Base-by-base conservation (phyloP, 2,329 filamentous ascomycete genomes). In the Bipolaris zeicola region DNA sequence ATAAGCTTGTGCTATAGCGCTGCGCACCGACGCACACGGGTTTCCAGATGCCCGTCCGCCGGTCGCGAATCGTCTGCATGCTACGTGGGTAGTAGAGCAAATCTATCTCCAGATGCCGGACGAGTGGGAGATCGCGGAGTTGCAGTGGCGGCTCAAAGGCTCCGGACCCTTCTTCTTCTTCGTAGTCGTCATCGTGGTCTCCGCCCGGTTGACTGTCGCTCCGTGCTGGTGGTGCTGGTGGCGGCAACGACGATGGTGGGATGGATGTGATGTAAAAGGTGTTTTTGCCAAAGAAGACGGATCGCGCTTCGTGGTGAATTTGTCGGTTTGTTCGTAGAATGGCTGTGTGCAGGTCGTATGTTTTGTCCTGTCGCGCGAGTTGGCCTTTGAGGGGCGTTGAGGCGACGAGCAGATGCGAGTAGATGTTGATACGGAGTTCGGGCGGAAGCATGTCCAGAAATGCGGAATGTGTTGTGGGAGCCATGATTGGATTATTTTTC, bases 201-300 rank as follows among this genome's bases (percentile, higher is more conserved):
- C 39, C 55, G 24, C 59, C 61, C 43, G n/a, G 34, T 4, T 14
- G 33, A 31, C 6, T 22, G 24, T 22, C 26, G n/a, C 22, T 41
- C 4, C 22, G 47, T 8, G 44, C 37, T 1, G 28, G 10, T 31
- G 28, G 10, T 13, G 28, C 1, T 2, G 60, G 58, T 28, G 26
- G 28, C 28, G 28, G 28, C 11, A 41, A 41, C 5, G 49, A 14
- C 3, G 38, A 48, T 7, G 60, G 53, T 1, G 60, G 58, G 7
- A 61, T 26, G 4, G 63, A 66, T 22, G 62, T 67, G 43, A 74
- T 54, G 38, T 61, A 58, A 60, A 80, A 78, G 8, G 65, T 70
- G 59, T 80, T 80, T 54, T 75, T 76, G 53, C 69, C 69, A 58
- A 78, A 79, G 54, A 80, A 77, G 22, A 77, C 67, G 24, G 66